Base-by-base conservation (phyloP, 305 asterid species). In the Fraxinus paxiana region DNA sequence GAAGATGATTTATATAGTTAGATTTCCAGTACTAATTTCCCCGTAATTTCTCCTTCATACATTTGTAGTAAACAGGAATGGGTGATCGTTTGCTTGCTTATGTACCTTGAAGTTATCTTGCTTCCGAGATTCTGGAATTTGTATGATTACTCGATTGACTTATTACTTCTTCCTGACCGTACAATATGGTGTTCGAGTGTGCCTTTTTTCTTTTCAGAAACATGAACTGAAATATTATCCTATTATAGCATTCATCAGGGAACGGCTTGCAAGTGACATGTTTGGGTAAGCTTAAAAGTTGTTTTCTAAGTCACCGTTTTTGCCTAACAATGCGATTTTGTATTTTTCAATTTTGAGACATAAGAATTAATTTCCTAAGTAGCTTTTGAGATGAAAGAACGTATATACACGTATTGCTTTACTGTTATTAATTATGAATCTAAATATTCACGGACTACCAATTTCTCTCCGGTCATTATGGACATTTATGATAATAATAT, bases 71-170 rank as follows among this genome's bases (percentile, higher is more conserved):
- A 37, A 61, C 70, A 43, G 13, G 48, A 81, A 41, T 18, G 35
- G 75, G 31, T 37, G 69, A 75, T 22, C 56, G 4, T 70, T 59
- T 61, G 20, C 63, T 80, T 83, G 41, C 24, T 24, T 79, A 20
- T 83, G 51, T 73, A 13, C 20, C 61, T n/a, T 34, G 26, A 31
- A 72, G 79, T 30, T 37, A 28, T 38, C 35, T 22, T 12, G 38
- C 71, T 80, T 71, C 34, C 30, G 30, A 56, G 75, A 67, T 26
- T 69, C 73, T 6, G 63, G 77, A 30, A 73, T 24, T 38, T 65
- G 80, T 76, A 31, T 61, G 22, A 70, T 28, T 71, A 69, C 76
- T 59, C 73, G 4, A n/a, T 59, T 59, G 26, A 71, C 82, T 80
- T 77, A 18, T 41, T 56, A 12, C 34, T 56, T n/a, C 72, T 30